Evolutionary conservation across 2,329 filamentous ascomycete genomes (phyloP).

Genomic region (Fusarium sp.): DNA sequence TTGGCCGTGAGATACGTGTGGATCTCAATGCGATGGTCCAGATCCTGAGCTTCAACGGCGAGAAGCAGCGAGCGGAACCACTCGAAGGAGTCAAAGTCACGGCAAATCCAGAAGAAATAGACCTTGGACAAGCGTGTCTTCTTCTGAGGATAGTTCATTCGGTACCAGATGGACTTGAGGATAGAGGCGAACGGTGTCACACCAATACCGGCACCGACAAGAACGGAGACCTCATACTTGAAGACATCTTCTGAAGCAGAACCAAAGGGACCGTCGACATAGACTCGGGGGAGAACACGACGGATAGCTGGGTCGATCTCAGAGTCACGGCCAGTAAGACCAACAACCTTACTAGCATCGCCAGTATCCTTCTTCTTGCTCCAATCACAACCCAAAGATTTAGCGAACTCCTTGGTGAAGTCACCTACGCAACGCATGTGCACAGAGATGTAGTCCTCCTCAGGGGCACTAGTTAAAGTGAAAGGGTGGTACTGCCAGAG

Average conservation of each 20-base stretch:
- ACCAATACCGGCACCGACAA: slow-evolving; percentile 86
- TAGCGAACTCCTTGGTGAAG: slow-evolving; percentile 78
- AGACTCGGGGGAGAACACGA: slow-evolving; percentile 80
- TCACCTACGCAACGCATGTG: slow-evolving; percentile 86
- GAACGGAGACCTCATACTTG: slow-evolving; percentile 83
- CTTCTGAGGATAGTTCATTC: slow-evolving; percentile 87
- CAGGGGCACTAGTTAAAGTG: slow-evolving; percentile 85
- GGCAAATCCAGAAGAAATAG: slow-evolving; percentile 93
- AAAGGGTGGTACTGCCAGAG: slow-evolving; percentile 92
- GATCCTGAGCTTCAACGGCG: slow-evolving; percentile 87
- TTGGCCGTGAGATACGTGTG: slow-evolving; percentile 89
- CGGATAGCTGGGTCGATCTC: slow-evolving; percentile 75
- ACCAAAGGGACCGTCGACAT: slow-evolving; percentile 86
- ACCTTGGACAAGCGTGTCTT: slow-evolving; percentile 85
- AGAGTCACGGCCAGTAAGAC: slow-evolving; percentile 69
- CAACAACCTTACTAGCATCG: slow-evolving; percentile 73
- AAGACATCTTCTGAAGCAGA: slow-evolving; percentile 90
- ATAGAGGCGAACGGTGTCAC: slow-evolving; percentile 90
- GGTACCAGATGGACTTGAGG: slow-evolving; percentile 92
- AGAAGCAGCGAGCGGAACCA: slow-evolving; percentile 88
- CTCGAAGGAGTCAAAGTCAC: slow-evolving; percentile 88
- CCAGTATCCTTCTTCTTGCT: slow-evolving; percentile 56
- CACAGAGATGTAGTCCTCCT: slow-evolving; percentile 90
- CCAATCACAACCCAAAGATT: slow-evolving; percentile 79
- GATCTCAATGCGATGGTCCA: slow-evolving; percentile 86